phyloP scores from a whole-genome alignment of 768 basidiomycete species.

The Amanita pseudoporphyria region DNA sequence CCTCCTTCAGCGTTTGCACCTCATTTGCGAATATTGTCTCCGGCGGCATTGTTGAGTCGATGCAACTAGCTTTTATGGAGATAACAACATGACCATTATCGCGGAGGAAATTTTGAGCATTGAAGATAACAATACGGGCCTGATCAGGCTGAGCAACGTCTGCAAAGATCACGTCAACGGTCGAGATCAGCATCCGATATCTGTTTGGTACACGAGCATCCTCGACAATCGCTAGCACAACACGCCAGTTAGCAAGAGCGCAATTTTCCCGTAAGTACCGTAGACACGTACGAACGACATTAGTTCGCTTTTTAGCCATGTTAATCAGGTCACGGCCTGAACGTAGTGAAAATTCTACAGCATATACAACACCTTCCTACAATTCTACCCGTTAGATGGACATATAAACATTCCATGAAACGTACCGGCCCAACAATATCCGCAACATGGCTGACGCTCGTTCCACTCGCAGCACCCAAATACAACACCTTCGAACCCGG shows the following conservation, averaged over 20 bases:
- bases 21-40: constrained; percentile 86
- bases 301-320: constrained; percentile 99
- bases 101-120: constrained; percentile 94
- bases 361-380: constrained; percentile 93
- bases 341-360: constrained; percentile 95
- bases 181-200: constrained; percentile 93
- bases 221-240: constrained; percentile 75
- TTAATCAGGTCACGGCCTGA: constrained; percentile 96
- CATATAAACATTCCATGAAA: not conserved
- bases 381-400: constrained; percentile 4
- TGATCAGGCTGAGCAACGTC: constrained; percentile 99
- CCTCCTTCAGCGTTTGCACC: constrained; percentile 68
- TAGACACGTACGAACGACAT: constrained; percentile 80
- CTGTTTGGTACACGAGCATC: constrained; percentile 95
- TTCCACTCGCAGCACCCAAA: constrained; percentile 95
- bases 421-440: constrained; percentile 93
- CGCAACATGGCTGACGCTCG: constrained; percentile 96
- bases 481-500: constrained; percentile 97
- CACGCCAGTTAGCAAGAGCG: not conserved
- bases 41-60: constrained; percentile 91
- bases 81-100: constrained; percentile 88
- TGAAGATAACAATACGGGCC: constrained; percentile 89
- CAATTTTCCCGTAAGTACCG: not conserved
- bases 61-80: constrained; percentile 98
- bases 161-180: constrained; percentile 96